phyloP scores from a whole-genome alignment of 139 green algal species.

The Ettlia oleoabundans region DNA sequence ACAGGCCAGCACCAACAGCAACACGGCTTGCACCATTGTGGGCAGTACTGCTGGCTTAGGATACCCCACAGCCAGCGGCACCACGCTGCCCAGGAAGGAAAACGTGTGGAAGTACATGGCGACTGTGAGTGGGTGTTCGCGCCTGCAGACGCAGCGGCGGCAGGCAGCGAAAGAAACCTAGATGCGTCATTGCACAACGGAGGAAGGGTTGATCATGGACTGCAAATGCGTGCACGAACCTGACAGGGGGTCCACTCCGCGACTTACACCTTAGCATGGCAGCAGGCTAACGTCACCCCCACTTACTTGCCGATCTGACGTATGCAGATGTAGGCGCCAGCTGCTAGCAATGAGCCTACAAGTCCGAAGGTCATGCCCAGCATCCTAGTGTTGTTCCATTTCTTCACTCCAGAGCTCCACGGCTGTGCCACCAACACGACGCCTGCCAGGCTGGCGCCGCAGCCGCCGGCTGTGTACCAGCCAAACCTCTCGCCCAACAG shows the following conservation, averaged over 20 bases:
- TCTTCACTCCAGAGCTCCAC: not conserved
- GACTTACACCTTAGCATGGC: too few species aligned
- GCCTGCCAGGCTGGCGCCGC: slow-evolving; percentile 33
- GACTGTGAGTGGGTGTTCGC: slow-evolving; percentile 40
- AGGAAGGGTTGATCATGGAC: too few species aligned
- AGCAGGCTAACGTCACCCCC: too few species aligned
- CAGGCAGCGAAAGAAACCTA: not conserved
- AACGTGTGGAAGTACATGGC: slow-evolving; percentile 60
- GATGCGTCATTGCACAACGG: not conserved
- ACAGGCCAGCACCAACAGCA: slow-evolving; percentile 48
- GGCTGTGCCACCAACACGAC: slow-evolving; percentile 45
- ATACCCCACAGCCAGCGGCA: slow-evolving; percentile 46
- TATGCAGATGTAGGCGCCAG: slow-evolving; percentile 22
- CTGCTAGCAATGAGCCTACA: not conserved
- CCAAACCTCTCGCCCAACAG: slow-evolving; percentile 38
- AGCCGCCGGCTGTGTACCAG: slow-evolving; percentile 32
- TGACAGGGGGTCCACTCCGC: too few species aligned
- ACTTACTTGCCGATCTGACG: slow-evolving; percentile 22
- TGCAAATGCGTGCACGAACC: too few species aligned
- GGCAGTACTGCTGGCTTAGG: slow-evolving; percentile 39
- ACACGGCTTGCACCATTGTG: not conserved
- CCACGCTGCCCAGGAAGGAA: slow-evolving; percentile 29
- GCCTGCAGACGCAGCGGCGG: too few species aligned
- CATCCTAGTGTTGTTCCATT: not conserved
- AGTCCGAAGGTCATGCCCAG: not conserved